These are phyloP conservation scores for Kalanchoe fedtschenkoi DNA, from an alignment of 164 flowering plant genomes.

Conservation along the genomic window DNA sequence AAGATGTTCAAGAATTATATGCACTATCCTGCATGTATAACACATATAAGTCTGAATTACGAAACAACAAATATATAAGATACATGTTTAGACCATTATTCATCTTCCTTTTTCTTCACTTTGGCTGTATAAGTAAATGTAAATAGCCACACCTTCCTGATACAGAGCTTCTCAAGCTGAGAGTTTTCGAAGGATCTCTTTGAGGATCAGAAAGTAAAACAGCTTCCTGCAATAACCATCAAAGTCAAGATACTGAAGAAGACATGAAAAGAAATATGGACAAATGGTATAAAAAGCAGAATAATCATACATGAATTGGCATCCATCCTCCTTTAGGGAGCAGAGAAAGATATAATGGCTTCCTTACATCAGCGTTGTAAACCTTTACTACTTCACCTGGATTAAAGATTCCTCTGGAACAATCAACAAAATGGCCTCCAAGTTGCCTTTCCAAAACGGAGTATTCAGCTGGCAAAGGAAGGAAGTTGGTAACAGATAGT, in stretches of 20 bases:
- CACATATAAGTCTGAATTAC: background rate
- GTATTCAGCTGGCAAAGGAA: conserved; percentile 69
- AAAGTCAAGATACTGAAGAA: background rate
- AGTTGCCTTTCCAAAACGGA: conserved; percentile 66
- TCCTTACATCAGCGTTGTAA: conserved; percentile 56
- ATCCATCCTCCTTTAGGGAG: conserved; percentile 91
- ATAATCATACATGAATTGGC: conserved; percentile 51
- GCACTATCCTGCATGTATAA: conserved; percentile 58
- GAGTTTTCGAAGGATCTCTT: conserved; percentile 44
- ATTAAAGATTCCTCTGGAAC: conserved; percentile 56
- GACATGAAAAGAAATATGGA: background rate
- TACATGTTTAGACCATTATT: background rate
- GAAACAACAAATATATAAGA: background rate
- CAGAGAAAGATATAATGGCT: conserved; percentile 66
- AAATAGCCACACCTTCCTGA: conserved; percentile 55
- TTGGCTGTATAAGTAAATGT: background rate
- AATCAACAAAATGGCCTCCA: conserved; percentile 46
- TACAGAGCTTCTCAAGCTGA: conserved; percentile 63
- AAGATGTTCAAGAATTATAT: conserved; percentile 72
- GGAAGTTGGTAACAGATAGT: conserved; percentile 55
- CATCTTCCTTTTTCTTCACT: background rate
- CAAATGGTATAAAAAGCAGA: background rate
- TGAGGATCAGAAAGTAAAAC: conserved; percentile 77
- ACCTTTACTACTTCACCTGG: conserved; percentile 61
- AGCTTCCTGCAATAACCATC: conserved; percentile 52